These are phyloP conservation scores for Karstenula rhodostoma DNA, from an alignment of 2,329 filamentous ascomycete species.

Conservation along the genomic window DNA sequence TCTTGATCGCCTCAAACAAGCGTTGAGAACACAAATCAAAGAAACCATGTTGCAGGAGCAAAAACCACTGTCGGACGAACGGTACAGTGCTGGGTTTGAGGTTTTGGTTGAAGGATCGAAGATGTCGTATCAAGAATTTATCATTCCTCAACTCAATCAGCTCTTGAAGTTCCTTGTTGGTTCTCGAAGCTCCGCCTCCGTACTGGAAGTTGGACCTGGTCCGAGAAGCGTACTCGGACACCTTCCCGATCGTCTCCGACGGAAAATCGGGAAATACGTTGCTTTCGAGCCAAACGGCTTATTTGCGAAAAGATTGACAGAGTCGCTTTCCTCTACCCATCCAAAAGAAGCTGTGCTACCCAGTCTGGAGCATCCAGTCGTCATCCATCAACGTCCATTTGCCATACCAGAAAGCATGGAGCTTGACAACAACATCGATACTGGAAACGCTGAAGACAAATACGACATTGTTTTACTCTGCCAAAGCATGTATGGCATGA, in stretches of 20 bases:
- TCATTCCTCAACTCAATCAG: constrained; percentile 59
- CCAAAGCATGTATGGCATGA: constrained; percentile 71
- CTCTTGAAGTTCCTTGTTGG: constrained; percentile 54
- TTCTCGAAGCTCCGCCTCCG: constrained; percentile 57
- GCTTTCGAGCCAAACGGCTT: constrained; percentile 63
- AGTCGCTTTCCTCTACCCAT: constrained; percentile 49
- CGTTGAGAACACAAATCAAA: constrained; percentile 47
- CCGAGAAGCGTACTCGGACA: constrained; percentile 62
- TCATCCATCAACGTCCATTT: constrained; percentile 48
- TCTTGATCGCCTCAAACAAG: constrained; percentile 54
- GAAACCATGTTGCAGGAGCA: constrained; percentile 28
- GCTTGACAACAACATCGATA: constrained; percentile 23
- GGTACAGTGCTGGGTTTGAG: constrained; percentile 61
- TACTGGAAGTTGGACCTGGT: constrained; percentile 68
- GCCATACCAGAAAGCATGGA: constrained; percentile 50
- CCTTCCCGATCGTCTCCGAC: constrained; percentile 55
- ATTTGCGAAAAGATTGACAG: constrained; percentile 56
- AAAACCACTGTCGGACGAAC: constrained; percentile 54
- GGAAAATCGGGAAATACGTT: constrained; percentile 59
- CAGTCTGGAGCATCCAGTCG: constrained; percentile 48
- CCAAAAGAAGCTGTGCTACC: constrained; percentile 50
- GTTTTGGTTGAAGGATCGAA: constrained; percentile 49
- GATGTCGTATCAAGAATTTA: constrained; percentile 59
- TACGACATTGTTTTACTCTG: constrained; percentile 69
- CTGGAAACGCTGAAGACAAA: constrained; percentile 40